Percentiles rank a stretch among this genome's conserved stretches.
Conservation (phyloP, 768 basidiomycete species). For the Heimioporus sp. region DNA sequence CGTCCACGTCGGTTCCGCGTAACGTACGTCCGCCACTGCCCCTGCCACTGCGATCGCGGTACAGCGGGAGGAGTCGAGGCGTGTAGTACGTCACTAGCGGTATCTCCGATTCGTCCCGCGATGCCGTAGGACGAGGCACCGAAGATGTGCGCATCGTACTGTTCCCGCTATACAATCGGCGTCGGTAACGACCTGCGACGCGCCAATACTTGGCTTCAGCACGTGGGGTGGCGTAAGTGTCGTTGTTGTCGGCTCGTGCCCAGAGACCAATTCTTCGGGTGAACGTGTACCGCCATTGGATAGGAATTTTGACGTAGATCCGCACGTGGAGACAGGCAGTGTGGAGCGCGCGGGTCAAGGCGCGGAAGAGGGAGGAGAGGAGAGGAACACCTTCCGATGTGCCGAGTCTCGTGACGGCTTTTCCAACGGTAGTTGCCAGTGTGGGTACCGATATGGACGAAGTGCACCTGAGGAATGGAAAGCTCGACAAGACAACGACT, state of each 20-base stretch:
- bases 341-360: constrained; percentile 13
- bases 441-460: constrained; percentile 1
- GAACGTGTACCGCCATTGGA: constrained; percentile 9
- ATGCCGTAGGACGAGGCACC: background rate
- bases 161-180: constrained; percentile 25
- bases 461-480: constrained; percentile 5
- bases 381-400: background rate
- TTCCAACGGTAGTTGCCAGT: constrained; percentile 4
- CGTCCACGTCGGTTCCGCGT: constrained; percentile 12
- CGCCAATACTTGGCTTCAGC: constrained; percentile 33
- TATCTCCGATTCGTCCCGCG: constrained; percentile 5
- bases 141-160: background rate
- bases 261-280: background rate
- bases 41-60: constrained; percentile 25
- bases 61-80: constrained; percentile 39
- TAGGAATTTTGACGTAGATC: constrained; percentile 6
- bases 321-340: constrained; percentile 15
- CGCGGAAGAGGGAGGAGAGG: constrained; percentile 6
- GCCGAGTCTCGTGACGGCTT: constrained; percentile 1
- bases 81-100: constrained; percentile 33
- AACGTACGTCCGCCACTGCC: background rate
- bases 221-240: constrained; percentile 19
- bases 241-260: constrained; percentile 5
- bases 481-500: constrained; percentile 8
- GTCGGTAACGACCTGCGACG: constrained; percentile 24